Base-by-base conservation (phyloP, 805 yeast genomes). In the Maudiozyma barnettii region DNA sequence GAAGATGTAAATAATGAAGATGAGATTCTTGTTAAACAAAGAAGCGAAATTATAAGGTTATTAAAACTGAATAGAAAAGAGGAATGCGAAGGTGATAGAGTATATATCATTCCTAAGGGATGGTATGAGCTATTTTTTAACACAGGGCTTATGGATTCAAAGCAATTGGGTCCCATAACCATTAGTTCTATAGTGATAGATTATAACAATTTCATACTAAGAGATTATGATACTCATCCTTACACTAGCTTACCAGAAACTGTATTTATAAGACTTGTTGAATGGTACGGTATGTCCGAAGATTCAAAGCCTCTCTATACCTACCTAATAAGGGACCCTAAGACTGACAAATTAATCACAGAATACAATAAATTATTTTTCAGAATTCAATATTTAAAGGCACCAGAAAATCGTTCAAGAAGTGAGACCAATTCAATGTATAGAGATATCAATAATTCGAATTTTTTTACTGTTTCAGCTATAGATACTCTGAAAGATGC, bases 241-340 rank as follows among this genome's bases (percentile, higher is more conserved):
- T 55, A 70, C 49, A 35, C 63, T 45, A 56, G 69, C 0, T 62
- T 82, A 0, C 65, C 77, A 0, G 73, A 73, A 6, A 61, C 65
- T 5, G 68, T 75, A 2, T 81, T 77, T 53, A 55, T 67, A 2
- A 57, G 67, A 49, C 59, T 82, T 9, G 61, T 59, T 1, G 66
- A 69, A 30, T 77, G 83, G 81, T 81, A 79, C 59, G 84, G 84
- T 0, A 44, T 76, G 20, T 57, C 63, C 1, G 71, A 72, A 0
- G 59, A 57, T 4, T 66, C 73, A 5, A 50, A 51, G 6, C 69
- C 74, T 0, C 60, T 74, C 1, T 50, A 53, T n/a, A 69, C 80
- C 3, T 56, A 52, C 16, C 52, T 70, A 9, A 54, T 72, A 20
- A 43, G 49, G 12, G 66, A 64, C 36, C 60, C 58, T 6, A 53